Conservation (phyloP, 805 yeast genomes). For the Yarrowia hollandica region DNA sequence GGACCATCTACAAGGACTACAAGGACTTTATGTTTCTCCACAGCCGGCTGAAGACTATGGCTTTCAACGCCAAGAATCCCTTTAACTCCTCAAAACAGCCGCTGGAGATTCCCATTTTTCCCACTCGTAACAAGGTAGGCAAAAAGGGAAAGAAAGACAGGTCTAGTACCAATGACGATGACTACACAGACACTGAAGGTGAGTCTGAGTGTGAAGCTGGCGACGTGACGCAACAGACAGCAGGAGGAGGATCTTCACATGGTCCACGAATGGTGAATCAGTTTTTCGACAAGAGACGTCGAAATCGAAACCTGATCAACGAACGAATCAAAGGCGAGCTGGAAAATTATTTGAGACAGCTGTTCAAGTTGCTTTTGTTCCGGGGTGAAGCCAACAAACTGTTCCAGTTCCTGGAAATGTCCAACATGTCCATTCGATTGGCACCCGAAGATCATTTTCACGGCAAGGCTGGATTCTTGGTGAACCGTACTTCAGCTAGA, state of each 20-base stretch:
- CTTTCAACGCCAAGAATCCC: conserved; percentile 46
- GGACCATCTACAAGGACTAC: conserved; percentile 74
- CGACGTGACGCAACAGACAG: neutral
- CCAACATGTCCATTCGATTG: conserved; percentile 80
- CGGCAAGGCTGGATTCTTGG: conserved; percentile 87
- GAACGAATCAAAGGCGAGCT: conserved; percentile 42
- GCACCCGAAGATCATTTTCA: conserved; percentile 77
- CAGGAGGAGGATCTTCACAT: neutral
- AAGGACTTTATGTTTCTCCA: conserved; percentile 74
- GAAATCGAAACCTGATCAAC: conserved; percentile 1
- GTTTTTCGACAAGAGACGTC: conserved; percentile 27
- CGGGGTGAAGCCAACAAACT: conserved; percentile 80
- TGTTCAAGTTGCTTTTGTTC: conserved; percentile 60
- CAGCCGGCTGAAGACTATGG: conserved; percentile 58
- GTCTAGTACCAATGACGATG: neutral
- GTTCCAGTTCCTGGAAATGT: conserved; percentile 84
- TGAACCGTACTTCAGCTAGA: conserved; percentile 77
- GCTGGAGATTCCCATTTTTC: conserved; percentile 47
- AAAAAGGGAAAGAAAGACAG: conserved; percentile 3
- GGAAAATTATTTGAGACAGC: conserved; percentile 64
- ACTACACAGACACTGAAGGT: conserved; percentile 11
- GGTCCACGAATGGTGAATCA: conserved; percentile 2
- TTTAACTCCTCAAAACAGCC: conserved; percentile 33
- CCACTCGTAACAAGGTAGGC: conserved; percentile 40
- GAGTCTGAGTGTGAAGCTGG: neutral